These are phyloP conservation scores for Saccharomyces pastorianus DNA, from an alignment of 1,139 yeast genomes.

Conservation along the genomic window DNA sequence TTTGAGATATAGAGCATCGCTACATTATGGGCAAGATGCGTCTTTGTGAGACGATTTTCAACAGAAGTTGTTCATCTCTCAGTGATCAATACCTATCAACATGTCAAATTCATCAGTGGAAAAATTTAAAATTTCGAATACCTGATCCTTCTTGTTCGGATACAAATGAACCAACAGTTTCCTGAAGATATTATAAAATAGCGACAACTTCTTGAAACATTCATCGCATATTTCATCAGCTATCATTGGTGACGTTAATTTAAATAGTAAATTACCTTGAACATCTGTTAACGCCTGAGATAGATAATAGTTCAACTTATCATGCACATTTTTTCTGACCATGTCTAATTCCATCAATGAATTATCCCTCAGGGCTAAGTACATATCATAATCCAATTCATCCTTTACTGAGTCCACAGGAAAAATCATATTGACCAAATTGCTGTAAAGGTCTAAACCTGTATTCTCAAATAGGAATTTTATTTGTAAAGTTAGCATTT, in stretches of 20 bases:
- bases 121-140: slow-evolving; percentile 26
- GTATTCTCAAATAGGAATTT: slow-evolving; percentile 42
- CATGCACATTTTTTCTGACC: slow-evolving; percentile 40
- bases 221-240: slow-evolving; percentile 47
- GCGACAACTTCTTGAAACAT: slow-evolving; percentile 43
- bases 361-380: slow-evolving; percentile 58
- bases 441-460: slow-evolving; percentile 48
- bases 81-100: slow-evolving; percentile 49
- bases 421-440: slow-evolving; percentile 62
- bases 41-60: background rate
- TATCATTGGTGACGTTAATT: slow-evolving; percentile 54
- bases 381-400: slow-evolving; percentile 45
- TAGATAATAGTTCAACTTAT: slow-evolving; percentile 43
- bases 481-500: slow-evolving; percentile 35
- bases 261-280: slow-evolving; percentile 47
- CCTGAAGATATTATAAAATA: slow-evolving; percentile 48
- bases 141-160: slow-evolving; percentile 27
- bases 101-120: slow-evolving; percentile 52
- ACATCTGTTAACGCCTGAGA: slow-evolving; percentile 58
- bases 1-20: background rate
- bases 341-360: slow-evolving; percentile 45
- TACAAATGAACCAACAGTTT: slow-evolving; percentile 34
- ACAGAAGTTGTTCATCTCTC: background rate
- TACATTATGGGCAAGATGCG: background rate
- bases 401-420: slow-evolving; percentile 43